Evolutionary conservation across 371 early-diverging fungal genomes (phyloP), one percentile per base, ranked within the genome.

Genomic region (Mortierella sp.): DNA sequence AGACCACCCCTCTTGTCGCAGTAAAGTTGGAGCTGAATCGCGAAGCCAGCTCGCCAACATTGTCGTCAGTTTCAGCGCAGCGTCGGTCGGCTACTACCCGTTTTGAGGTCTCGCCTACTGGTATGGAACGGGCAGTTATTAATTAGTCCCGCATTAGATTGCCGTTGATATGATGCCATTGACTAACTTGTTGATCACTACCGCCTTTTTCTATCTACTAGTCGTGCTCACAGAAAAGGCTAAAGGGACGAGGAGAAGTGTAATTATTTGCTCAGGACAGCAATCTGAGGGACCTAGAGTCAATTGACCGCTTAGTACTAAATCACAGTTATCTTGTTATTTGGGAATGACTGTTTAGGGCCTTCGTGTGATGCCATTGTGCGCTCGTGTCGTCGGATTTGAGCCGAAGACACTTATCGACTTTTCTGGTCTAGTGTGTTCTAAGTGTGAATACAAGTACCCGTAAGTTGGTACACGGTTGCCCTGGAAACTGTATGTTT

Each of bases 371-470:
- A 18, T 77, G 12, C 71, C 29, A 41, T 18, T 81, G 35, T 35
- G 63, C 0, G 78, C 75, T 1, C 29, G 72, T 24, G 75, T 82
- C 4, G 29, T 35, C 3, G 78, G 68, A 49, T 82, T 72, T 48
- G 48, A 71, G 3, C 82, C 82, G 0, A n/a, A 58, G 41, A 21
- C 35, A 3, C 55, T 82, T 54, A 65, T 60, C 7, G 72, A 78
- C 41, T 82, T 82, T 71, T 74, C 78, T 8, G n/a, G 38, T 1
- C 46, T 72, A 18, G 21, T 8, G 24, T 82, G 82, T 38, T 8
- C 10, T 6, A 21, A 18, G 7, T 82, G 82, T 32, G 0, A 2
- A n/a, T n/a, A 71, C n/a, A 49, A 29, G 32, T 75, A 71, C 14
- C 27, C 16, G 82, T 82, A 82, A 75, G 78, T 41, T 32, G 21